These are phyloP conservation scores for Acidomyces sp. DNA, from an alignment of 495 filamentous ascomycete genomes.

Conservation along the genomic window DNA sequence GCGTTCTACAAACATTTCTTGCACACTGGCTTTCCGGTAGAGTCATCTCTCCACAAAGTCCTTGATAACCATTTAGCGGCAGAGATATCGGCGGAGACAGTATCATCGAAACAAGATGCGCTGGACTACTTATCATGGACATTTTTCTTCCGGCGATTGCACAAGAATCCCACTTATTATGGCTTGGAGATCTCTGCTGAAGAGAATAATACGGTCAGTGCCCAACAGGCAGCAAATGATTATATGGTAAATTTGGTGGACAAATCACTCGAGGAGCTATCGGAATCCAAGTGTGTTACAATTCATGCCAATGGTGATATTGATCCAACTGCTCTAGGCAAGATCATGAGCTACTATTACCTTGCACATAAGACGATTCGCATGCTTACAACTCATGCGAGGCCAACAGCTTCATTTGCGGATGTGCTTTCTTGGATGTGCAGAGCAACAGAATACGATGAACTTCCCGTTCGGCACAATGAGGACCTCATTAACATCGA, in stretches of 20 bases:
- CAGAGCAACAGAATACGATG: slow-evolving; percentile 86
- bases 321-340: slow-evolving; percentile 76
- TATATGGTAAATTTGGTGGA: slow-evolving; percentile 89
- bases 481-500: slow-evolving; percentile 97
- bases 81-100: slow-evolving; percentile 85
- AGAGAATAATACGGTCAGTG: slow-evolving; percentile 79
- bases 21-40: slow-evolving; percentile 95
- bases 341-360: slow-evolving; percentile 99
- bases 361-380: slow-evolving; percentile 92
- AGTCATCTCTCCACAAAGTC: slow-evolving; percentile 90
- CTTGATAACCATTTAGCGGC: slow-evolving; percentile 94
- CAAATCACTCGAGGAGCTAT: slow-evolving; percentile 66
- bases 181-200: slow-evolving; percentile 88
- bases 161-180: slow-evolving; percentile 98
- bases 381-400: slow-evolving; percentile 61
- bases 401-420: slow-evolving; percentile 63
- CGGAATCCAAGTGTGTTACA: slow-evolving; percentile 66
- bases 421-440: slow-evolving; percentile 89
- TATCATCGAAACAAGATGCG: slow-evolving; percentile 87
- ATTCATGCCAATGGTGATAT: slow-evolving; percentile 80
- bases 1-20: slow-evolving; percentile 99
- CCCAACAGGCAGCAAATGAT: slow-evolving; percentile 73
- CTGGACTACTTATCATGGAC: slow-evolving; percentile 98
- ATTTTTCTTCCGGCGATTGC: slow-evolving; percentile 92
- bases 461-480: slow-evolving; percentile 96